A percentile compares a stretch with the other conserved stretches of the same genome.
phyloP scores from a whole-genome alignment of 805 yeast genomes.

The Trichomonascus vanleenenianus region DNA sequence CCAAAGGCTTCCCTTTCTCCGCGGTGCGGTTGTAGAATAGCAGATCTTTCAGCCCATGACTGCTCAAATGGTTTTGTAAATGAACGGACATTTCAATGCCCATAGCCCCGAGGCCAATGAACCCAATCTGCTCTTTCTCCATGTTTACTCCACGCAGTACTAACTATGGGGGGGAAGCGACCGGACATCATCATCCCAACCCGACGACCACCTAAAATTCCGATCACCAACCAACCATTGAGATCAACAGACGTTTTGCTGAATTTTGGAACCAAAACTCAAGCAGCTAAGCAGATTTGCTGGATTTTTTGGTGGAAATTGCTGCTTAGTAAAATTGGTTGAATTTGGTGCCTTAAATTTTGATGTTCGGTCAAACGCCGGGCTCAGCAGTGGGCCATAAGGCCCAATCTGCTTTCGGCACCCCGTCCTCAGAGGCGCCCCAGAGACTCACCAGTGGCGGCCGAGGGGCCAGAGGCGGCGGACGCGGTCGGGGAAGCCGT shows the following conservation, averaged over 20 bases:
- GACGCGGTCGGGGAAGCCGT: background rate
- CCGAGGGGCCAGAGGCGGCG: background rate
- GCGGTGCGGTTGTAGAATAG: conserved; percentile 13
- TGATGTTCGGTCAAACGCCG: background rate
- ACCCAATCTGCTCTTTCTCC: too few relatives aligned
- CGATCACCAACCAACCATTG: too few relatives aligned
- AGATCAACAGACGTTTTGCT: too few relatives aligned
- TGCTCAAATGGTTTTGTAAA: conserved; percentile 7
- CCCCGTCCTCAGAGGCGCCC: background rate
- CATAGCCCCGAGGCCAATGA: conserved; percentile 16
- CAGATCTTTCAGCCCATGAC: conserved; percentile 5
- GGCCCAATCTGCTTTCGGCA: background rate
- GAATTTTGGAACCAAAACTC: too few relatives aligned
- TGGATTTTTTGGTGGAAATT: too few relatives aligned
- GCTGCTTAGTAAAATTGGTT: too few relatives aligned
- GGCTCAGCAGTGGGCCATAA: background rate
- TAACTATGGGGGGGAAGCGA: too few relatives aligned
- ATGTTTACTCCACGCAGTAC: too few relatives aligned
- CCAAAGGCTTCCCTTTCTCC: conserved; percentile 11
- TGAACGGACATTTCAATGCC: conserved; percentile 12
- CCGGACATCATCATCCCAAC: too few relatives aligned
- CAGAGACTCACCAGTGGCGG: background rate
- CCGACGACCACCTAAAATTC: too few relatives aligned
- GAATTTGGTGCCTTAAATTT: too few relatives aligned
- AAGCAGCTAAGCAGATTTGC: too few relatives aligned